Evolutionary conservation across 2,329 filamentous ascomycete species (phyloP), one percentile per base, ranked within the genome.

Genomic region (Dichotomopilus funicola): DNA sequence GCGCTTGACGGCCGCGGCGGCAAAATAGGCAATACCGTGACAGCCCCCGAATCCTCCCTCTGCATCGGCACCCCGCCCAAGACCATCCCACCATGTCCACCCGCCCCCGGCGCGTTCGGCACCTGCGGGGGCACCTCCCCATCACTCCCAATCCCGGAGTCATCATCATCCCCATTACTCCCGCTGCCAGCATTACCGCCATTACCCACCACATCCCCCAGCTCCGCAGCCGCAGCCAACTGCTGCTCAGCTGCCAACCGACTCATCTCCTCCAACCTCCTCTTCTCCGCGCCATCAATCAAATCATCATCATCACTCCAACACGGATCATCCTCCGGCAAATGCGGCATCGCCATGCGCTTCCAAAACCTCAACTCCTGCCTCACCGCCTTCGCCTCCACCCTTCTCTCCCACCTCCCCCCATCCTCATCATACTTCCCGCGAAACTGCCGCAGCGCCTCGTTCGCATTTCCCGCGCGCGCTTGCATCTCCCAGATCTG

Each of bases 401-500:
- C 76, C 4, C 75, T 72, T 35, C 75, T 72, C 55, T 82, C 75
- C 73, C 80, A 79, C 19, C 78, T 72, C 40, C 71, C 70, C 60
- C 77, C 74, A 57, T 84, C 75, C 61, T 82, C 80, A 60, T 83
- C 78, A 63, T 81, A 79, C 53, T 72, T 73, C 45, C 75, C 72
- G 51, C 82, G 75, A 61, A 85, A 84, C 40, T 75, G 70, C 41
- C 82, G 79, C 54, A 86, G 70, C 57, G 73, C 68, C 56, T 79
- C 78, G 64, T 85, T 85, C 27, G 82, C 82, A 10, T 71, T 73
- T 47, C 75, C 75, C 31, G 83, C 83, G 61, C 81, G 78, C 42
- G 77, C 75, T 64, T 85, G 80, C 80, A 85, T 84, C 62, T 84
- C 80, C 76, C 81, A 83, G 63, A 86, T 83, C 68, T 86, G 81